Percentiles rank a stretch among this genome's conserved stretches.
Conservation (phyloP, 2,329 filamentous ascomycete genomes). For the Xylaria sp. region DNA sequence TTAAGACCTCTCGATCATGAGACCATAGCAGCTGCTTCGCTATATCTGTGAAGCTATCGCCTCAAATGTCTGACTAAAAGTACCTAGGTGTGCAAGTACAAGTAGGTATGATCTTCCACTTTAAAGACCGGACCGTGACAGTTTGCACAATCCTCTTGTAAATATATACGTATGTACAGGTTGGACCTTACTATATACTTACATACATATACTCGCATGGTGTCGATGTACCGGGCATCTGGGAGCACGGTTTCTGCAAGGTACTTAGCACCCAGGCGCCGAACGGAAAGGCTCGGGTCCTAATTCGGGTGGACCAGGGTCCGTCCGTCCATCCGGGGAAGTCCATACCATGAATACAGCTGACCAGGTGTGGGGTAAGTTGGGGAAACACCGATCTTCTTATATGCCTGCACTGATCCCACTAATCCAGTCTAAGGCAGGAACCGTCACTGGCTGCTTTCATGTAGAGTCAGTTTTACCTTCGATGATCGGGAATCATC, state of each 20-base stretch:
- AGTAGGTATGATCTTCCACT: neutral
- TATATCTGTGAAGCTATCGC: neutral
- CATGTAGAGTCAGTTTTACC: neutral
- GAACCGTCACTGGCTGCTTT: neutral
- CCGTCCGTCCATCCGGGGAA: slow-evolving; percentile 22
- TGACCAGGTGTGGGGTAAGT: slow-evolving; percentile 35
- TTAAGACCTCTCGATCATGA: neutral
- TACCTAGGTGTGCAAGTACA: neutral
- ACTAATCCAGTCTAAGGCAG: neutral
- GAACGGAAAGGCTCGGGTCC: slow-evolving; percentile 26
- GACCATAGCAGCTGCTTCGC: neutral
- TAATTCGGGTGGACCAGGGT: slow-evolving; percentile 5
- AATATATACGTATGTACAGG: no score
- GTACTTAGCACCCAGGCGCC: neutral
- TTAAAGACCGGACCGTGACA: neutral
- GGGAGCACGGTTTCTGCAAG: neutral
- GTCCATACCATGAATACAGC: neutral
- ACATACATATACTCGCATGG: neutral
- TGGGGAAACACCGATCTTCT: slow-evolving; percentile 32
- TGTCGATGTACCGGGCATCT: neutral
- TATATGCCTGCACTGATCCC: neutral
- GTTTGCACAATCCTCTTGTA: no score
- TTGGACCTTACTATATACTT: neutral
- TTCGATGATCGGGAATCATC: slow-evolving; percentile 41
- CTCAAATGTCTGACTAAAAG: neutral